These are phyloP conservation scores for Haplosporangium sp. DNA, from an alignment of 371 early-diverging fungal genomes.

Conservation along the genomic window DNA sequence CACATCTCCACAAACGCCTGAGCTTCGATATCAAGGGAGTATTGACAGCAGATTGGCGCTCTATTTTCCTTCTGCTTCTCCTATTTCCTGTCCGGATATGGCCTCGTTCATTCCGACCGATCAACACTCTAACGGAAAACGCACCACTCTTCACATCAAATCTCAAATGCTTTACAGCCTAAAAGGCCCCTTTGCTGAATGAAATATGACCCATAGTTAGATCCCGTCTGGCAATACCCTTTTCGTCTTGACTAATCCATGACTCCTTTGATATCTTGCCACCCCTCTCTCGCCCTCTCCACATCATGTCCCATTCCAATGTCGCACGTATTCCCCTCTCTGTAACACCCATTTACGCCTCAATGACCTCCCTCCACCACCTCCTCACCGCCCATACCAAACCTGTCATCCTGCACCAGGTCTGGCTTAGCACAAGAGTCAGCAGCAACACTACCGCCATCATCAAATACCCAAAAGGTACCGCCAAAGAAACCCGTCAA, in stretches of 20 bases:
- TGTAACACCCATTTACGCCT: background rate
- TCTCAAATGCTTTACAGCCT: background rate
- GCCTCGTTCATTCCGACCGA: background rate
- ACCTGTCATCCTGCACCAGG: constrained; percentile 10
- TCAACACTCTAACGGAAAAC: background rate
- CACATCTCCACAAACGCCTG: too few relatives aligned
- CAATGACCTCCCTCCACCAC: background rate
- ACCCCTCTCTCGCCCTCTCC: background rate
- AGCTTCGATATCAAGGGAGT: too few relatives aligned
- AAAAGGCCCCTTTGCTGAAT: too few relatives aligned
- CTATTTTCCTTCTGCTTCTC: too few relatives aligned
- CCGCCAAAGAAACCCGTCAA: constrained; percentile 57
- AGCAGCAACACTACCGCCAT: constrained; percentile 17
- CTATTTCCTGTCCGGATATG: too few relatives aligned
- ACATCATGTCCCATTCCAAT: background rate
- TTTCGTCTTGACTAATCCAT: too few relatives aligned
- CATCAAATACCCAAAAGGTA: constrained; percentile 15
- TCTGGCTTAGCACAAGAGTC: constrained; percentile 40
- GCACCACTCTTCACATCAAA: background rate
- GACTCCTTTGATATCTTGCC: too few relatives aligned
- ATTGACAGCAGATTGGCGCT: too few relatives aligned
- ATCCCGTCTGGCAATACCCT: too few relatives aligned
- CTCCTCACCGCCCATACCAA: background rate
- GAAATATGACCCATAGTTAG: too few relatives aligned
- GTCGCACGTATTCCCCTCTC: background rate